Conservation (phyloP, 163 green algal genomes). For the Scenedesmus sp. region DNA sequence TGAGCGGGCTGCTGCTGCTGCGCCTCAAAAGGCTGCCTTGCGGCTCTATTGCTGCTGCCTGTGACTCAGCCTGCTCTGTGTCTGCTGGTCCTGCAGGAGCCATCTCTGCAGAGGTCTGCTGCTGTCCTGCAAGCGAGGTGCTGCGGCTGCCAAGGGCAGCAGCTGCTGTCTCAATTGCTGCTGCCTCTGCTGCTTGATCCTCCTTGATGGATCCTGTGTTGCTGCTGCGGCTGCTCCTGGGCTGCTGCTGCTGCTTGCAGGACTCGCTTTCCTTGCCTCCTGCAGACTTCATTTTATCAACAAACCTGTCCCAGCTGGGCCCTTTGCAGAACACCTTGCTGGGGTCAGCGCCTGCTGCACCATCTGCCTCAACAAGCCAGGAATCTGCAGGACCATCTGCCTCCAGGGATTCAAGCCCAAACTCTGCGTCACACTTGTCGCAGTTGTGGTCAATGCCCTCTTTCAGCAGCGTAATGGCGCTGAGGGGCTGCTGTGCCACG, state of each 20-base stretch:
- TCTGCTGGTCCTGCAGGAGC: constrained; percentile 8
- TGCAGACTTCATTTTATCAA: constrained; percentile 17
- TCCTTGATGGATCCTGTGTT: not conserved
- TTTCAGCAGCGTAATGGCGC: not conserved
- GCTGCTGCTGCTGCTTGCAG: constrained; percentile 21
- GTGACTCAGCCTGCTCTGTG: not conserved
- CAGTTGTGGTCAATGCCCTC: not conserved
- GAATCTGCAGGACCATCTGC: constrained; percentile 32
- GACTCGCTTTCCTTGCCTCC: not conserved
- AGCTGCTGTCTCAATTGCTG: not conserved
- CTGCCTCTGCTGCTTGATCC: not conserved
- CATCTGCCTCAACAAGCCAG: constrained; percentile 22
- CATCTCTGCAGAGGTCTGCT: not conserved
- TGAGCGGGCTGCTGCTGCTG: constrained; percentile 4
- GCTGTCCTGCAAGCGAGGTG: not conserved
- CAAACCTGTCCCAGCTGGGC: constrained; percentile 44
- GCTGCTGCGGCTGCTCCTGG: not conserved
- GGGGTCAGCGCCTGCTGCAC: not conserved
- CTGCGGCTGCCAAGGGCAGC: not conserved
- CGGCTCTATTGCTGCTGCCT: not conserved
- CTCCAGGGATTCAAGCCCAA: constrained; percentile 22
- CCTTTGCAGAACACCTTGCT: not conserved
- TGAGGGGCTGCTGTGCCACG: not conserved
- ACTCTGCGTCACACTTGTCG: not conserved
- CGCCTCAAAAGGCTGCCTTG: not conserved